Conservation (phyloP, 306 rosid species). For the Lathyrus sativus region DNA sequence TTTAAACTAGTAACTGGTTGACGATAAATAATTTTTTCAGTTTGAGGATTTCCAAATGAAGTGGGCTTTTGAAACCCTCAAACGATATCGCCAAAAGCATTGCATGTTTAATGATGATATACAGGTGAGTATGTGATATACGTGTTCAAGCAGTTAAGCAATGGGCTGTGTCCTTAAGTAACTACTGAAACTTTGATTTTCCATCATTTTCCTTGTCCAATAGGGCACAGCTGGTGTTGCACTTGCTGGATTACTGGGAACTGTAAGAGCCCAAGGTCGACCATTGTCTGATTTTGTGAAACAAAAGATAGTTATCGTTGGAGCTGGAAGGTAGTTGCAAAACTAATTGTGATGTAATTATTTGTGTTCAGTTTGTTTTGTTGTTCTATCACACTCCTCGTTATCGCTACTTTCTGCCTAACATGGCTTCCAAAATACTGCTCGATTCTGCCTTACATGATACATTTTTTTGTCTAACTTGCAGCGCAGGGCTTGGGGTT, state of each 20-base stretch:
- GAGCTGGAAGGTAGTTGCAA: conserved; percentile 91
- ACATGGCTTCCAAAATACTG: conserved; percentile 27
- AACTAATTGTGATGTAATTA: conserved; percentile 29
- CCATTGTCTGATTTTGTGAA: conserved; percentile 74
- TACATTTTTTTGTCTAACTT: conserved; percentile 32
- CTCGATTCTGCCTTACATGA: conserved; percentile 14
- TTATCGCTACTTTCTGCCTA: conserved; percentile 30
- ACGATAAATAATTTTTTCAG: conserved; percentile 52
- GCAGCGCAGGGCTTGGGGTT: conserved; percentile 99
- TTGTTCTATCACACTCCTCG: conserved; percentile 35
- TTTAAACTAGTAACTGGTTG: conserved; percentile 41
- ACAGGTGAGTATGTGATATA: conserved; percentile 62
- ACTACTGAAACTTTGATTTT: conserved; percentile 32
- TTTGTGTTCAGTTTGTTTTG: conserved; percentile 31
- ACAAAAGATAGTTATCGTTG: conserved; percentile 96
- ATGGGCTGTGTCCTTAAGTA: conserved; percentile 22
- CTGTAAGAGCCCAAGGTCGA: conserved; percentile 94
- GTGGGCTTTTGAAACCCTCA: conserved; percentile 97
- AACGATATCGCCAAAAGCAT: conserved; percentile 83
- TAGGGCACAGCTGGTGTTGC: conserved; percentile 99
- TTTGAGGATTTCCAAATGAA: conserved; percentile 99
- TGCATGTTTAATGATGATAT: conserved; percentile 99
- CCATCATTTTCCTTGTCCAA: conserved; percentile 40
- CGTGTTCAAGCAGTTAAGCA: conserved; percentile 25
- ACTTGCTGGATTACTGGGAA: conserved; percentile 94